Evolutionary conservation across 768 basidiomycete genomes (phyloP), one percentile per base, ranked within the genome.

Genomic region (Boletus rubescentipes): DNA sequence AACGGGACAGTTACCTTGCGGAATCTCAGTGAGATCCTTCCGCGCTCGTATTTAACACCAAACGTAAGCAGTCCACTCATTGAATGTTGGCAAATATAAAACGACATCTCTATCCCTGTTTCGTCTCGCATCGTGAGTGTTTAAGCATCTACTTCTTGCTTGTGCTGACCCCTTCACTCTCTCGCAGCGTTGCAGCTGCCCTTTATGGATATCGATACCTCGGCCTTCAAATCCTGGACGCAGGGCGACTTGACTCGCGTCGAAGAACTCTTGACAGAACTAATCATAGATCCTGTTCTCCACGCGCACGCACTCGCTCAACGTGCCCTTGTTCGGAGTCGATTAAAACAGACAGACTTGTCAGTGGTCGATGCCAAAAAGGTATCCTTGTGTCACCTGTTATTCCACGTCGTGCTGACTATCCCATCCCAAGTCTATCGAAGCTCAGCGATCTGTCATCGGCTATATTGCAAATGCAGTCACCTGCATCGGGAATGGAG

Each of bases 381-480:
- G 51, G 59, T 60, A 18, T 30, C 1, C 9, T 23, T 6, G 4
- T 0, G 0, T 1, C 4, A 18, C 31, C 26, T 26, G 2, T 21
- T 5, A 3, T 16, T 14, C 14, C 2, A 3, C 12, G 7, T 16
- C 3, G 10, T 21, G 8, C 23, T 58, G 26, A 58, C 18, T 1
- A 4, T 30, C 5, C 0, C 1, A 15, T 10, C 1, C 0, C 16
- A 45, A n/a, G 61, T 63, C 61, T 20, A 34, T 53, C n/a, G 4
- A 56, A 10, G 12, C 38, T n/a, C 50, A 41, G 9, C 32, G 10
- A n/a, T 63, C 61, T 1, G 40, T 39, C 2, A 41, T 62, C 3
- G 57, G 49, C 31, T 29, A 62, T 34, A 38, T 63, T 10, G 61
- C 61, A 8, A 3, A n/a, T 2, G 46, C 57, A 5, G 38, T 63